phyloP scores from a whole-genome alignment of 2,329 filamentous ascomycete genomes.

The Cyclaneusma minus region DNA sequence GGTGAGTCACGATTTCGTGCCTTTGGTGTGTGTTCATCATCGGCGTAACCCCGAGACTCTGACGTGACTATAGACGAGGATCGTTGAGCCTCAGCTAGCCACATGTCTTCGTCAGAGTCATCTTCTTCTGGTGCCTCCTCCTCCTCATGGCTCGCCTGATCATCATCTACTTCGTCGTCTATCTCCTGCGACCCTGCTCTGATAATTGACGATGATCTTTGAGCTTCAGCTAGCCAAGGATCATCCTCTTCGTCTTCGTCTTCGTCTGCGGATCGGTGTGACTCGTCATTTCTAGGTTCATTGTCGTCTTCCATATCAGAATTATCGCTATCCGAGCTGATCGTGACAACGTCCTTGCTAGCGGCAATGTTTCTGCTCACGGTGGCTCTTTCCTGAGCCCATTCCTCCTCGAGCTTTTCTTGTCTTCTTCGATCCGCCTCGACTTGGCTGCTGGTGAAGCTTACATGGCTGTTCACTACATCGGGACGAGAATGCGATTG shows the following conservation, averaged over 20 bases:
- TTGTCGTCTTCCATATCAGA: not conserved
- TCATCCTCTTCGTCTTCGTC: constrained; percentile 1
- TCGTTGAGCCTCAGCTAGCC: constrained; percentile 17
- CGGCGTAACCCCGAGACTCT: not conserved
- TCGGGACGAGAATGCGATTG: no score
- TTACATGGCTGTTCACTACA: no score
- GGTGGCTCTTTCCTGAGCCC: constrained; percentile 12
- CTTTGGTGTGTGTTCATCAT: not conserved
- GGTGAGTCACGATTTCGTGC: constrained; percentile 5
- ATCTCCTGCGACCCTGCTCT: no score
- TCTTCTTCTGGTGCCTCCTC: constrained; percentile 8
- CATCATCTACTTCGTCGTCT: no score
- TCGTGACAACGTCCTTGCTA: constrained; percentile 12
- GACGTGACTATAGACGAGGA: constrained; percentile 10
- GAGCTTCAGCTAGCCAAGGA: not conserved
- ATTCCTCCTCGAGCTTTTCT: constrained; percentile 11
- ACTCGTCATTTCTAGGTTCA: not conserved
- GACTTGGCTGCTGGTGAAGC: no score
- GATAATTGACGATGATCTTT: no score
- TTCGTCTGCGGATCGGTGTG: no score
- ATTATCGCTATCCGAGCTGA: constrained; percentile 9
- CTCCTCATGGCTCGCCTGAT: no score
- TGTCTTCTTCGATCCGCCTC: no score
- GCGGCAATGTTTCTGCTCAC: constrained; percentile 11
- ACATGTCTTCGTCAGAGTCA: constrained; percentile 16